Conservation (phyloP, 2,329 filamentous ascomycete species). For the Colletotrichum australisinense region DNA sequence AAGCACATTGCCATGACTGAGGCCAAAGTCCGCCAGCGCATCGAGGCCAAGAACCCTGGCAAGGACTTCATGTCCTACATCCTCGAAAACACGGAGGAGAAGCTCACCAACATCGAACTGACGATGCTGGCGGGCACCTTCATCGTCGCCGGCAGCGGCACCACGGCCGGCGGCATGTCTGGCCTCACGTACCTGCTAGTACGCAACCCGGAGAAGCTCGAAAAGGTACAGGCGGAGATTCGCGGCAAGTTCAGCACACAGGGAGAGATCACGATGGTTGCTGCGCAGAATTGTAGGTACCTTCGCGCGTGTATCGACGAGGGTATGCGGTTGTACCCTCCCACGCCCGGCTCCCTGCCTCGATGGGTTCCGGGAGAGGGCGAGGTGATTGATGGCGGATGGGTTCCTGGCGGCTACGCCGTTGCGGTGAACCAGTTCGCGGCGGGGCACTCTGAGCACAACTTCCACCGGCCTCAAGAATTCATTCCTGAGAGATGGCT, state of each 20-base stretch:
- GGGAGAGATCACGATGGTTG: background rate
- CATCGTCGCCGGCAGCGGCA: conserved; percentile 4
- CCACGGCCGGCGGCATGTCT: conserved; percentile 4
- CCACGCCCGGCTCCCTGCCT: background rate
- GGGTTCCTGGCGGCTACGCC: background rate
- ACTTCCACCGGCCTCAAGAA: background rate
- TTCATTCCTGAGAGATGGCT: conserved; percentile 15
- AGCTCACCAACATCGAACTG: conserved; percentile 1
- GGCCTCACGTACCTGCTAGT: conserved; percentile 7
- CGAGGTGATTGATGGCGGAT: background rate
- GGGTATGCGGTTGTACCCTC: conserved; percentile 9
- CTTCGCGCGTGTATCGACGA: conserved; percentile 3
- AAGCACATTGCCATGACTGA: conserved; percentile 5
- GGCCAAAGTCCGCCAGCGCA: background rate
- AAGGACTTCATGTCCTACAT: conserved; percentile 7
- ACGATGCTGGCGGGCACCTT: conserved; percentile 13
- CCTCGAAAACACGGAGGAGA: background rate
- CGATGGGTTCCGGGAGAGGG: background rate
- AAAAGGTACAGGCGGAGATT: background rate
- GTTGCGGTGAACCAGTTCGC: conserved; percentile 6
- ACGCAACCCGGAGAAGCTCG: background rate
- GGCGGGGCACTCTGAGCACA: background rate
- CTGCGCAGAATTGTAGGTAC: background rate
- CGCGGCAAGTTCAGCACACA: background rate
- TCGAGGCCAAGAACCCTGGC: background rate